Conservation (phyloP, 1,139 yeast species). For the Taphrina communis region DNA sequence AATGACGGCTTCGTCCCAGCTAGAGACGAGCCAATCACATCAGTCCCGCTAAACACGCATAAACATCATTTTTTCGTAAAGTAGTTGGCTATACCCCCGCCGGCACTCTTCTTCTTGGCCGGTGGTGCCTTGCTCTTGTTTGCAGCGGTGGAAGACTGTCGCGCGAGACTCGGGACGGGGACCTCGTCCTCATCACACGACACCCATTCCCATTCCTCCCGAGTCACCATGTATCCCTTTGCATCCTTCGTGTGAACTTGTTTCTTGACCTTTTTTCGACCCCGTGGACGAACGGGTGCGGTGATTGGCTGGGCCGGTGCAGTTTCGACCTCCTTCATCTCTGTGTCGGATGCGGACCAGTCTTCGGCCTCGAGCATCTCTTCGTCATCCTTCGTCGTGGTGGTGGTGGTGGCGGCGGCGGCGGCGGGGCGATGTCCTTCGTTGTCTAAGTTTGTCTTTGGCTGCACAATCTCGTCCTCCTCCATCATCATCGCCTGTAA, state of each 20-base stretch:
- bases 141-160: constrained; percentile 5
- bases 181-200: constrained; percentile 42
- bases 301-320: neutral
- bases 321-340: neutral
- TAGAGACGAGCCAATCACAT: neutral
- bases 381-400: neutral
- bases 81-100: constrained; percentile 18
- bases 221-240: constrained; percentile 43
- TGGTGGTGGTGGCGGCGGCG: neutral
- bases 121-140: constrained; percentile 4
- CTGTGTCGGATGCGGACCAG: constrained; percentile 30
- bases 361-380: constrained; percentile 19
- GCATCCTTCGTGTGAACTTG: constrained; percentile 43
- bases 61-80: constrained; percentile 23
- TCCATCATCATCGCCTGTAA: constrained; percentile 34
- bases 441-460: neutral
- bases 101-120: constrained; percentile 12
- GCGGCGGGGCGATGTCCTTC: neutral
- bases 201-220: constrained; percentile 41
- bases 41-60: too few species aligned
- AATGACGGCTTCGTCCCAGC: neutral
- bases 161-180: neutral
- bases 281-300: neutral
- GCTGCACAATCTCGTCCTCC: constrained; percentile 4
- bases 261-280: constrained; percentile 44